These are phyloP conservation scores for Phytophthora chlamydospora DNA, from an alignment of 352 stramenopile genomes.

Conservation along the genomic window DNA sequence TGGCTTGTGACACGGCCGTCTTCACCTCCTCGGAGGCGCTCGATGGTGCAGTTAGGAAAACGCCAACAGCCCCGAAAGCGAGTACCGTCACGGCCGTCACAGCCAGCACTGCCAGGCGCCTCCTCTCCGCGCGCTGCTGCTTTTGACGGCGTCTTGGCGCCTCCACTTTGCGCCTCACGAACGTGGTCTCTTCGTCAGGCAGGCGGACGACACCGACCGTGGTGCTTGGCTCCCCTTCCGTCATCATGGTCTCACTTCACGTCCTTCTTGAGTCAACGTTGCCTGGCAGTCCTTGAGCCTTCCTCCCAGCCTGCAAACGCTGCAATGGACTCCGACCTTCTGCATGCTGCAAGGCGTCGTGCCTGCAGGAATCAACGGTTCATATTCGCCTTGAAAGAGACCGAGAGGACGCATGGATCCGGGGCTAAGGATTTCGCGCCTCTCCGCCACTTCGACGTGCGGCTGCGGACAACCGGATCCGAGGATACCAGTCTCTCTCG, in stretches of 20 bases:
- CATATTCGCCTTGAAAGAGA: conserved; percentile 8
- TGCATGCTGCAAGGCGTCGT: neutral
- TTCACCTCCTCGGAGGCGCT: conserved; percentile 9
- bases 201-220: conserved; percentile 8
- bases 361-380: conserved; percentile 20
- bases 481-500: no score
- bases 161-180: conserved; percentile 24
- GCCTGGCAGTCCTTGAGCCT: neutral
- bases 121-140: conserved; percentile 21
- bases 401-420: conserved; percentile 16
- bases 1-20: conserved; percentile 22
- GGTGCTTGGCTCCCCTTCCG: conserved; percentile 24
- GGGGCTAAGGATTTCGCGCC: conserved; percentile 20
- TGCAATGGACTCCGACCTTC: conserved; percentile 4
- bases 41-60: conserved; percentile 19
- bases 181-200: conserved; percentile 28
- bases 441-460: conserved; percentile 6
- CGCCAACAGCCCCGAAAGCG: conserved; percentile 22
- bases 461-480: conserved; percentile 3
- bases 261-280: no score
- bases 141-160: conserved; percentile 18
- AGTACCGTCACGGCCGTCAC: conserved; percentile 21
- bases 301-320: conserved; percentile 17
- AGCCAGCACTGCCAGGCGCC: conserved; percentile 14
- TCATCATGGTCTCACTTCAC: conserved; percentile 20